Base-by-base conservation (phyloP, 371 early-diverging fungal species). In the Gilbertella persicaria region DNA sequence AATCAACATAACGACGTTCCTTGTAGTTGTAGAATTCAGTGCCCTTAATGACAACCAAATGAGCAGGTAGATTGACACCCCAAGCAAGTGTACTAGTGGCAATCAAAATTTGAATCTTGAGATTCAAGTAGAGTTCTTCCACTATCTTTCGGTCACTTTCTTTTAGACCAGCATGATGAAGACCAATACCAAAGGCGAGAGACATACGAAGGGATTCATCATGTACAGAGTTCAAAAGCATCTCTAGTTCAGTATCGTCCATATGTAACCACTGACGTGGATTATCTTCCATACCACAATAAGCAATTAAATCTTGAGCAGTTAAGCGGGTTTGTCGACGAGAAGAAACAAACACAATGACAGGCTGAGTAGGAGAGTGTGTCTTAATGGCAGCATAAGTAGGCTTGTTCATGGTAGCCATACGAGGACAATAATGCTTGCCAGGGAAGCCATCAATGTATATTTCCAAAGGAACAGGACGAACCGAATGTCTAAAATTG, bases 21-120 rank as follows among this genome's bases (percentile, higher is more conserved):
- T 91, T 91, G 58, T 92, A 91, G 64, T 98, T 94, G 70, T 92
- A 99, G 57, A 83, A 98, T 69, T 95, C 95, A 1, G 99, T 99
- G 9, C 99, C 99, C 68, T 98, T 99, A 54, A 99, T 85, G 7
- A 99, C 90, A 0, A 99, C 99, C 60, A 97, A 67, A 69, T 99
- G 96, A 3, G 99, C 99, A 0, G 99, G 99, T 40, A 96, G 86
- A 71, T 99, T 99, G 45, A 99, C 96, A 45, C 96, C 94, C 99
- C 99, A 99, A 1, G 99, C 99, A n/a, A 99, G 75, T 2, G 99
- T 99, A 50, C 92, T 89, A 4, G 99, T 99, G 3, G 96, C 95
- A 37, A 99, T 88, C 55, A 99, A 69, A 28, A 99, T 84, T 62
- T 96, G 95, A 58, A 99, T 95, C 75, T 95, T 93, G 65, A 88